A percentile compares a stretch with the other conserved stretches of the same genome.
Conservation (phyloP, 2,329 filamentous ascomycete species). For the Botrytis fabae region DNA sequence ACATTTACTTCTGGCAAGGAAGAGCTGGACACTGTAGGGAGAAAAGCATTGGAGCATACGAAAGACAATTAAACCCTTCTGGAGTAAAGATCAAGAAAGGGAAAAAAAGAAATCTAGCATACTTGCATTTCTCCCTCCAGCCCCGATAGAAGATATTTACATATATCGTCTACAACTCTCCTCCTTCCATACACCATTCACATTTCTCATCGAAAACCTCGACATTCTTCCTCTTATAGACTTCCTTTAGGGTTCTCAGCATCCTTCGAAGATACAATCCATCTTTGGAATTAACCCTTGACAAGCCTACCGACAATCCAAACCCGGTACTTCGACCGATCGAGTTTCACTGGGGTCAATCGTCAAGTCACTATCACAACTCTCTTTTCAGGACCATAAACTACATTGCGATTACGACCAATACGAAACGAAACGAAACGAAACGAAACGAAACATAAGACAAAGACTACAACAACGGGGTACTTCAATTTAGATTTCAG, state of each 20-base stretch:
- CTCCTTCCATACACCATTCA: slow-evolving; percentile 10
- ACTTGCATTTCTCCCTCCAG: slow-evolving; percentile 17
- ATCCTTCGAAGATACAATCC: slow-evolving; percentile 1
- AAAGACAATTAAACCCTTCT: slow-evolving; percentile 23
- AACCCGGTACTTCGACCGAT: slow-evolving; percentile 8
- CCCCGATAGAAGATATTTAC: slow-evolving; percentile 14
- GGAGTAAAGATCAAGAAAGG: background rate
- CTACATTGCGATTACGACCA: background rate
- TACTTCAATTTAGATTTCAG: slow-evolving; percentile 8
- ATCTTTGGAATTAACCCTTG: slow-evolving; percentile 11
- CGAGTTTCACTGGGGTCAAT: slow-evolving; percentile 16
- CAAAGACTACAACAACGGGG: background rate
- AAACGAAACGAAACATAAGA: slow-evolving; percentile 2
- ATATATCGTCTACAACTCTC: slow-evolving; percentile 12
- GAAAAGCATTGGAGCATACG: slow-evolving; percentile 21
- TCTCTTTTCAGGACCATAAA: slow-evolving; percentile 1
- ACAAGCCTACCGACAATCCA: background rate
- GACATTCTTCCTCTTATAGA: slow-evolving; percentile 21
- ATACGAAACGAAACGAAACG: slow-evolving; percentile 15
- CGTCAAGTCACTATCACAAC: slow-evolving; percentile 3
- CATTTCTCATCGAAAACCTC: slow-evolving; percentile 14
- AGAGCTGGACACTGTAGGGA: slow-evolving; percentile 12
- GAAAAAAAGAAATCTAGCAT: slow-evolving; percentile 12
- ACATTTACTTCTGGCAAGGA: slow-evolving; percentile 21
- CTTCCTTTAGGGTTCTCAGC: slow-evolving; percentile 2